Evolutionary conservation across 2,329 filamentous ascomycete genomes (phyloP).

Genomic region (Cyphellophora europaea): DNA sequence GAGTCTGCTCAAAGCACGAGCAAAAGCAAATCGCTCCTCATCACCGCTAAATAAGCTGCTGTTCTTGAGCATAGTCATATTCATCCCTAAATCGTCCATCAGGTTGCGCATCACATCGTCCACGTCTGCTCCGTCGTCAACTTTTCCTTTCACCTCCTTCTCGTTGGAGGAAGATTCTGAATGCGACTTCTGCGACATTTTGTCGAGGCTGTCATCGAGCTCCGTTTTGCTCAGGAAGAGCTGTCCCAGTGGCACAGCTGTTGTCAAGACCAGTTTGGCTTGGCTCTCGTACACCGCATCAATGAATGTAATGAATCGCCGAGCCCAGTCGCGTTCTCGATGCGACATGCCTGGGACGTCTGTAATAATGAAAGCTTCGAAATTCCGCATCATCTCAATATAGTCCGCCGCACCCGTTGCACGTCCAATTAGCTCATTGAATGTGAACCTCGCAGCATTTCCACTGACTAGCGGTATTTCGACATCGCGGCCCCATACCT

Average conservation of each 20-base stretch:
- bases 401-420: slow-evolving; percentile 93
- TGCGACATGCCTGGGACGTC: slow-evolving; percentile 88
- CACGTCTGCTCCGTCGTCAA: slow-evolving; percentile 41
- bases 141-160: slow-evolving; percentile 25
- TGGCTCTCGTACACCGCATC: slow-evolving; percentile 89
- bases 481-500: slow-evolving; percentile 89
- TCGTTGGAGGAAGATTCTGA: slow-evolving; percentile 10
- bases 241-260: slow-evolving; percentile 71
- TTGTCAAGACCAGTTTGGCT: slow-evolving; percentile 92
- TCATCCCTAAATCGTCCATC: slow-evolving; percentile 81
- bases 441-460: slow-evolving; percentile 80
- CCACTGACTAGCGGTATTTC: slow-evolving; percentile 80
- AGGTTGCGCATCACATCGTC: slow-evolving; percentile 66
- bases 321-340: slow-evolving; percentile 73
- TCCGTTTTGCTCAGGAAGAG: slow-evolving; percentile 73
- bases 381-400: slow-evolving; percentile 78
- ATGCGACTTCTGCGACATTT: slow-evolving; percentile 22
- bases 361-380: slow-evolving; percentile 86
- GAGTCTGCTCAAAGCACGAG: slow-evolving; percentile 71
- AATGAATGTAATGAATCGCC: slow-evolving; percentile 94
- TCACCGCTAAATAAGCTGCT: slow-evolving; percentile 85
- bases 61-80: slow-evolving; percentile 74
- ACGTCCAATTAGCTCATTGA: slow-evolving; percentile 79
- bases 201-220: slow-evolving; percentile 49
- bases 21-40: slow-evolving; percentile 95